Base-by-base conservation (phyloP, 2,329 filamentous ascomycete species). In the Xylariaceae sp. region DNA sequence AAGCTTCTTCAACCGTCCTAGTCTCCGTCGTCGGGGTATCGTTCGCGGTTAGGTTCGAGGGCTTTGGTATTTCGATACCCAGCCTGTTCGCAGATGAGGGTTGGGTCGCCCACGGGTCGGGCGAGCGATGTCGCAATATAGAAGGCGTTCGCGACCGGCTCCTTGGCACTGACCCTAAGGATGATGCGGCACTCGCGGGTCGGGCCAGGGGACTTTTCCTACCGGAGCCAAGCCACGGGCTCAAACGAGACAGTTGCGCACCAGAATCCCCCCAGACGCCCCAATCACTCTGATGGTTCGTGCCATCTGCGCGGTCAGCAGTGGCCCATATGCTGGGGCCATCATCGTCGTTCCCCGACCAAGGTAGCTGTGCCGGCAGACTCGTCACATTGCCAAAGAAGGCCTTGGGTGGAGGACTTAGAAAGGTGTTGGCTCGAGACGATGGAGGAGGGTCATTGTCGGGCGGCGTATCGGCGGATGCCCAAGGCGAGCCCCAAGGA, bases 401-500 rank as follows among this genome's bases (percentile, higher is more conserved):
- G 51, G 72, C 73, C 56, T 67, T 71, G 19, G 72, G 73, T 1
- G 74, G 72, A 19, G 71, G 74, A 45, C 73, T 74, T 50, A 74
- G 68, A 42, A 71, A 66, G 32, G 64, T 61, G 48, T 68, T 69
- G 36, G 67, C 61, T 18, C 68, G 66, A 39, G 67, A 68, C 15
- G 67, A 60, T 13, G 59, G 58, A 22, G 66, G 62, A 26, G 61
- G 58, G 43, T 68, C 67, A 57, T 68, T 66, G 16, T 66, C 68
- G 53, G 66, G 60, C 37, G 62, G 64, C 63, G 66, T 59, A 63
- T 78, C 68, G 65, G 71, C 66, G 54, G 72, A 73, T 55, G 76
- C 74, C 80, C 80, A 83, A 70, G 80, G 80, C 62, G 80, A 82
- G 69, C 77, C 78, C 80, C 80, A 84, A 63, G 80, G 80, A 79